Evolutionary conservation across 331 rosid genomes (phyloP).

Genomic region (Arachis monticola): DNA sequence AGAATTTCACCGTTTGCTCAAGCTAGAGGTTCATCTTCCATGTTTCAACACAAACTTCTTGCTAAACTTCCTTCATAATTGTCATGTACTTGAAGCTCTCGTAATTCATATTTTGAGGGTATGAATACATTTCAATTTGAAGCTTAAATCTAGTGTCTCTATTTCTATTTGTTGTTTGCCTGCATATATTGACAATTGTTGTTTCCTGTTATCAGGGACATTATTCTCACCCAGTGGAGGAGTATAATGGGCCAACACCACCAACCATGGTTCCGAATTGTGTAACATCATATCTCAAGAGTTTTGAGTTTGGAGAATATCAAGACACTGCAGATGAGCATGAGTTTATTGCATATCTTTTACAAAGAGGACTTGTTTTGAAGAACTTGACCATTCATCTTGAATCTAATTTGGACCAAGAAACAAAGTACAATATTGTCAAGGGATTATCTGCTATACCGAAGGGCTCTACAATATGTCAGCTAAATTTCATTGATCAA

Average conservation of each 20-base stretch:
- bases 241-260: background rate
- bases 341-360: background rate
- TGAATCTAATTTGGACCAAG: background rate
- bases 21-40: too few species aligned
- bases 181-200: background rate
- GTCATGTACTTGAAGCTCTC: too few species aligned
- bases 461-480: conserved; percentile 1
- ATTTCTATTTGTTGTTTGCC: background rate
- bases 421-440: background rate
- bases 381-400: background rate
- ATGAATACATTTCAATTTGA: background rate
- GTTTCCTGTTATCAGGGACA: too few species aligned
- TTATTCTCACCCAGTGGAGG: too few species aligned
- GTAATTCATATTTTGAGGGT: background rate
- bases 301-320: background rate
- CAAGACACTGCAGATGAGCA: background rate
- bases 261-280: conserved; percentile 28
- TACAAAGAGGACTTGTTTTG: conserved; percentile 3
- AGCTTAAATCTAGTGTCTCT: background rate
- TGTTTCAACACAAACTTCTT: too few species aligned
- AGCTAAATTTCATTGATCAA: background rate
- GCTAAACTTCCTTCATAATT: too few species aligned
- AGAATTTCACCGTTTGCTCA: too few species aligned
- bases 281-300: background rate
- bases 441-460: background rate